phyloP scores from a whole-genome alignment of 2,329 filamentous ascomycete genomes.

The Diaporthe amygdali region DNA sequence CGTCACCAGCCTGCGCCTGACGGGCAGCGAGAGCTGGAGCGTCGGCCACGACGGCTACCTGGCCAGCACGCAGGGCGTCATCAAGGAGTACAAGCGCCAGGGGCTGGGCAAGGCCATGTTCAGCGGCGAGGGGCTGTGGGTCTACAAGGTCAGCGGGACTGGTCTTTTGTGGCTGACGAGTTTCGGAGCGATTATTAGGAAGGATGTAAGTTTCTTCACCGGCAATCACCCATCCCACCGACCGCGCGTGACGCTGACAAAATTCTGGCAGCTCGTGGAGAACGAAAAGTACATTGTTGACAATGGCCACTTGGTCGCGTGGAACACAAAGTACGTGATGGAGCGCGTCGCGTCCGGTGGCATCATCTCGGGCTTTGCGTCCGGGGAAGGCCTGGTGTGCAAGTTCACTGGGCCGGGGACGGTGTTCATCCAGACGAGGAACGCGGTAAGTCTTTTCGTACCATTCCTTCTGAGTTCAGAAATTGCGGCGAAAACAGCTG shows the following conservation, averaged over 20 bases:
- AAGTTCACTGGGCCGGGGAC: constrained; percentile 93
- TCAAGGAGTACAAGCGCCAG: constrained; percentile 88
- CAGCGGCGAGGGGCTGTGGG: constrained; percentile 88
- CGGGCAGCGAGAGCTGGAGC: constrained; percentile 77
- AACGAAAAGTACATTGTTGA: constrained; percentile 92
- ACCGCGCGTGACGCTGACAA: constrained; percentile 7
- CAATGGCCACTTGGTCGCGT: constrained; percentile 92
- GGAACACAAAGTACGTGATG: constrained; percentile 94
- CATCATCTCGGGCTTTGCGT: constrained; percentile 83
- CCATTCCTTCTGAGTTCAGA: background rate
- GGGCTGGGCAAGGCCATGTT: constrained; percentile 90
- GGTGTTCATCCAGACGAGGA: constrained; percentile 91
- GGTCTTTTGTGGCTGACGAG: constrained; percentile 90
- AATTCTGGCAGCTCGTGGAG: constrained; percentile 51
- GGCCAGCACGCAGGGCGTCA: constrained; percentile 82
- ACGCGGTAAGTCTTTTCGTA: constrained; percentile 61
- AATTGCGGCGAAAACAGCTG: background rate
- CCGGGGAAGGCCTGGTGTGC: constrained; percentile 89
- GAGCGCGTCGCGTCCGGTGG: constrained; percentile 91
- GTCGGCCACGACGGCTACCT: constrained; percentile 88
- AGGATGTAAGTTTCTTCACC: constrained; percentile 71
- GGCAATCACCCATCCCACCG: background rate
- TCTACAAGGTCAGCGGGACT: constrained; percentile 82
- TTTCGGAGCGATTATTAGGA: constrained; percentile 93
- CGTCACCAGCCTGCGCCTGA: constrained; percentile 63